Percentiles rank a stretch among this genome's conserved stretches.
Evolutionary conservation across 2,329 filamentous ascomycete species (phyloP).

Genomic region (Sporothrix humicola): DNA sequence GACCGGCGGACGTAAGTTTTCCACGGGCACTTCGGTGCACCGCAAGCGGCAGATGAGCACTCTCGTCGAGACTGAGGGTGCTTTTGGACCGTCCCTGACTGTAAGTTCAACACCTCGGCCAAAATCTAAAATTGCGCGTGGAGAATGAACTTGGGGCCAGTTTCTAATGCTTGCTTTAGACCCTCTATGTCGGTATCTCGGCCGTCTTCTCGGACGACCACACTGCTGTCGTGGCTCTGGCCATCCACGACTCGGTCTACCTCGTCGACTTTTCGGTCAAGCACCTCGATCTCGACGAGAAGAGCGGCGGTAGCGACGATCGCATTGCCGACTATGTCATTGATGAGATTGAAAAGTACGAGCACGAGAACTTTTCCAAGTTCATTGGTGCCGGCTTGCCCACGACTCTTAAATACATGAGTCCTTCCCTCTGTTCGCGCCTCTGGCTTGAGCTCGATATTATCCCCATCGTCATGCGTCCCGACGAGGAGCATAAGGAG

Average conservation of each 20-base stretch:
- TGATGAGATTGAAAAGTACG: constrained; percentile 62
- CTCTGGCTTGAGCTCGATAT: constrained; percentile 80
- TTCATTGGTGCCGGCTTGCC: constrained; percentile 77
- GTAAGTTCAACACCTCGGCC: constrained; percentile 43
- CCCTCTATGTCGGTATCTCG: constrained; percentile 68
- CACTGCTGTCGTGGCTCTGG: constrained; percentile 66
- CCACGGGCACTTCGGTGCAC: constrained; percentile 53
- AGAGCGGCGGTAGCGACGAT: constrained; percentile 50
- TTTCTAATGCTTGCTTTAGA: constrained; percentile 46
- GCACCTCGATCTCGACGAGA: constrained; percentile 55
- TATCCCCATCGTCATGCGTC: constrained; percentile 69
- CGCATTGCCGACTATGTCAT: constrained; percentile 66
- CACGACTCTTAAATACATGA: constrained; percentile 61
- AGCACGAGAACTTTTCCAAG: constrained; percentile 70
- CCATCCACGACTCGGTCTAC: constrained; percentile 76
- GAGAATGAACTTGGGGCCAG: not conserved
- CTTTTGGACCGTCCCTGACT: constrained; percentile 54
- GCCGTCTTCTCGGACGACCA: constrained; percentile 58
- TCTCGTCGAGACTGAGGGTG: constrained; percentile 51
- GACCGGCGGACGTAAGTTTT: constrained; percentile 48
- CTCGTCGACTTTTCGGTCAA: constrained; percentile 73
- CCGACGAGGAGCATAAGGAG: constrained; percentile 52
- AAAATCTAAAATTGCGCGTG: not conserved
- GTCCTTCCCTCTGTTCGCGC: constrained; percentile 69
- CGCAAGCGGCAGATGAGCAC: constrained; percentile 55